Conservation (phyloP, 2,329 filamentous ascomycete species). For the Paraconiothyrium brasiliense region DNA sequence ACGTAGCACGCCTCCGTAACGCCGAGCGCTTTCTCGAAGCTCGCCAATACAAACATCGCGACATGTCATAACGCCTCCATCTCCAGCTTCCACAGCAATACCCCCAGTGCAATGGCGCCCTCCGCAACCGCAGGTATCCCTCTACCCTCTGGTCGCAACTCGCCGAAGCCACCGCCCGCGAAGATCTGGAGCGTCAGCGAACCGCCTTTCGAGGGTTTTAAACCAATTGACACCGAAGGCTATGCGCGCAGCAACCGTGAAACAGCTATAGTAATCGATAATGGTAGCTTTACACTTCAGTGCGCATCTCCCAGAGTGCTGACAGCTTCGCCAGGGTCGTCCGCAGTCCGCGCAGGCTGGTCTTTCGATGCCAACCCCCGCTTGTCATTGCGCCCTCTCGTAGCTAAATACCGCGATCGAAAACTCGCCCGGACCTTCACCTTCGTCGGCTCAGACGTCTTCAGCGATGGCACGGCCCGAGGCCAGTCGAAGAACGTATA, state of each 20-base stretch:
- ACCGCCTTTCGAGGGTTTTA: constrained; percentile 69
- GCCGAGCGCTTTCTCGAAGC: constrained; percentile 28
- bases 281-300: constrained; percentile 68
- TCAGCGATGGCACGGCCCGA: constrained; percentile 89
- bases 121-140: constrained; percentile 51
- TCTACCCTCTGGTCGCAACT: constrained; percentile 55
- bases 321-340: constrained; percentile 72
- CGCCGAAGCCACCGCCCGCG: constrained; percentile 63
- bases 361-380: constrained; percentile 88
- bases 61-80: constrained; percentile 36
- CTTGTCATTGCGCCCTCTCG: constrained; percentile 84
- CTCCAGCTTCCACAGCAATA: constrained; percentile 22
- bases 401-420: constrained; percentile 93
- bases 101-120: constrained; percentile 44
- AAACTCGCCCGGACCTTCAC: constrained; percentile 92
- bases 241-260: constrained; percentile 70
- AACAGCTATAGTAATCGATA: constrained; percentile 95
- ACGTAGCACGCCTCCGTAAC: constrained; percentile 27
- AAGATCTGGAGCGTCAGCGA: constrained; percentile 65
- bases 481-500: constrained; percentile 92
- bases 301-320: constrained; percentile 20
- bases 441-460: constrained; percentile 92
- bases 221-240: constrained; percentile 70
- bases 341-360: constrained; percentile 90
- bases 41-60: constrained; percentile 27